Conservation (phyloP, 2,329 filamentous ascomycete genomes). For the Thelonectria olida region DNA sequence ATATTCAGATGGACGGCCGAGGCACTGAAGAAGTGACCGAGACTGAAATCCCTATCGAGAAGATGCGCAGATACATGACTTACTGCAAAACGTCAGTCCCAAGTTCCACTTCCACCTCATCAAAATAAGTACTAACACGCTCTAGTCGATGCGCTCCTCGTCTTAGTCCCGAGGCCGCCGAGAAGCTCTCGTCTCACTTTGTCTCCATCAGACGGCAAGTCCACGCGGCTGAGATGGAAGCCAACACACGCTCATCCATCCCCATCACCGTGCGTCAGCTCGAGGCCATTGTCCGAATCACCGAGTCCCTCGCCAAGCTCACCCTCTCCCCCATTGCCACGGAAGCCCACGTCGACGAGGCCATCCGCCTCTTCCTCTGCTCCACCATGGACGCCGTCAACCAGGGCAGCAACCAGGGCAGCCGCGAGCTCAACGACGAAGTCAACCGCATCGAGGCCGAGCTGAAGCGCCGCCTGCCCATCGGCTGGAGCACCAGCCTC, state of each 20-base stretch:
- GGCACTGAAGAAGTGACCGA: slow-evolving; percentile 84
- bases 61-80: slow-evolving; percentile 96
- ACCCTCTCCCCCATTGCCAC: slow-evolving; percentile 86
- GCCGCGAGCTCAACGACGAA: slow-evolving; percentile 91
- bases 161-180: slow-evolving; percentile 87
- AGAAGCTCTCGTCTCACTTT: slow-evolving; percentile 97
- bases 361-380: slow-evolving; percentile 94
- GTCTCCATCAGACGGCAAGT: slow-evolving; percentile 96
- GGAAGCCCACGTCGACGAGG: slow-evolving; percentile 94
- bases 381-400: slow-evolving; percentile 98
- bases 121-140: slow-evolving; percentile 39
- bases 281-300: slow-evolving; percentile 96
- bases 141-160: slow-evolving; percentile 87
- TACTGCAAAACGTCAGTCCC: slow-evolving; percentile 91
- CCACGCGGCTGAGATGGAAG: slow-evolving; percentile 87
- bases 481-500: slow-evolving; percentile 94
- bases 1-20: slow-evolving; percentile 92
- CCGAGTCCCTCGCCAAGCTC: slow-evolving; percentile 93
- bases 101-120: not conserved
- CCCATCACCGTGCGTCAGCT: slow-evolving; percentile 98
- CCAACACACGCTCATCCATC: slow-evolving; percentile 90
- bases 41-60: slow-evolving; percentile 91
- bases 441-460: slow-evolving; percentile 88
- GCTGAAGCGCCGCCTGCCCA: slow-evolving; percentile 84
- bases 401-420: slow-evolving; percentile 84